Conservation (phyloP, 2,329 filamentous ascomycete genomes). For the Ceratocystis lukuohia region DNA sequence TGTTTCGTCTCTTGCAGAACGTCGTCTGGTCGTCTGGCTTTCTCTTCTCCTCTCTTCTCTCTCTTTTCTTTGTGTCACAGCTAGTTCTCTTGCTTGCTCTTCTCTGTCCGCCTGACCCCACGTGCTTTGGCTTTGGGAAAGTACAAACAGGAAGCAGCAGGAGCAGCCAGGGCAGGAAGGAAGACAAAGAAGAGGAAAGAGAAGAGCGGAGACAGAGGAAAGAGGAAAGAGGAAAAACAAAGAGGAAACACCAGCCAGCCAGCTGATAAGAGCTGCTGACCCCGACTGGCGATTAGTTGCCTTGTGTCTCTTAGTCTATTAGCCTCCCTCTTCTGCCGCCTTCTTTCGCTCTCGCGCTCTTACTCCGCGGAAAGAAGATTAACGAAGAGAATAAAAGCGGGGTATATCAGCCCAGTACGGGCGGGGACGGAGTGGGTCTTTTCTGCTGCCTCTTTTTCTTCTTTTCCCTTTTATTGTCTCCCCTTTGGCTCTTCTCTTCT, state of each 20-base stretch:
- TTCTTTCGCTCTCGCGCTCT: background rate
- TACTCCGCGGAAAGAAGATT: background rate
- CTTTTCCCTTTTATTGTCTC: background rate
- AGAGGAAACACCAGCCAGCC: background rate
- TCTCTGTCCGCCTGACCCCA: background rate
- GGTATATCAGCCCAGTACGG: background rate
- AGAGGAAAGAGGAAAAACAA: background rate
- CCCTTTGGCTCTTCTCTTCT: background rate
- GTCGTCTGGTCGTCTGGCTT: too few relatives aligned
- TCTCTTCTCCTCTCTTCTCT: too few relatives aligned
- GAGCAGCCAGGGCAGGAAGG: background rate
- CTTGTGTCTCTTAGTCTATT: background rate
- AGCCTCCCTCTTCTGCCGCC: background rate
- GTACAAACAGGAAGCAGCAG: background rate
- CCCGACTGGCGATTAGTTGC: background rate
- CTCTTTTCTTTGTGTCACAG: too few relatives aligned
- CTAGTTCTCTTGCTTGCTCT: background rate
- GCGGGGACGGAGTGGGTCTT: background rate
- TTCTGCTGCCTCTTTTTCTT: background rate
- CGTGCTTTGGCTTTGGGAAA: background rate
- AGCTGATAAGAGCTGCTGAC: background rate
- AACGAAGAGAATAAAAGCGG: background rate
- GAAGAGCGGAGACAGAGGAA: too few relatives aligned
- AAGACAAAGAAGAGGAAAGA: background rate
- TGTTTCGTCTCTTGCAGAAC: too few relatives aligned